phyloP scores from a whole-genome alignment of 352 stramenopile genomes.

The Hyaloperonospora arabidopsidis region DNA sequence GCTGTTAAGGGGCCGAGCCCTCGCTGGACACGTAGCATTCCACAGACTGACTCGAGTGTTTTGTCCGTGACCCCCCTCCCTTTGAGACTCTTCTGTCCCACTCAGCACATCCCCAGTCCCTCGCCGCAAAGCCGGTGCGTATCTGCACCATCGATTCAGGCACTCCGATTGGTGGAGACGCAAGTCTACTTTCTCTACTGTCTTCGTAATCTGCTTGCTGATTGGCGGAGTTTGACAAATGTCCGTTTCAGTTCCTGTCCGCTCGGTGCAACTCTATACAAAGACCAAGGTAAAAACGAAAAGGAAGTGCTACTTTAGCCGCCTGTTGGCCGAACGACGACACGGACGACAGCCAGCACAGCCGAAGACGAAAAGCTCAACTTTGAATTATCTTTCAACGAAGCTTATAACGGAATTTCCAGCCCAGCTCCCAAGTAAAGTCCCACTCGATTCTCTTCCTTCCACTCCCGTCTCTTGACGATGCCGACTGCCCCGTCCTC shows the following conservation, averaged over 20 bases:
- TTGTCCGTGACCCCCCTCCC: slow-evolving; percentile 34
- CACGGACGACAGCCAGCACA: slow-evolving; percentile 7
- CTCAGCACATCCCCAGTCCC: background rate
- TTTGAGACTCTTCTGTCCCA: slow-evolving; percentile 29
- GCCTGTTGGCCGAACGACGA: slow-evolving; percentile 4
- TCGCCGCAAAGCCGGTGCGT: slow-evolving; percentile 13
- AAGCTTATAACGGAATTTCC: slow-evolving; percentile 39
- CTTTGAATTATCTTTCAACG: slow-evolving; percentile 13
- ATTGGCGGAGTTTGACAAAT: slow-evolving; percentile 33
- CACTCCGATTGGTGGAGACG: slow-evolving; percentile 20
- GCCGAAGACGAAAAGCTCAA: slow-evolving; percentile 7
- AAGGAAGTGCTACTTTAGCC: slow-evolving; percentile 22
- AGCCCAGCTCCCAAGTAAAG: slow-evolving; percentile 18
- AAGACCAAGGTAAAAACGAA: slow-evolving; percentile 4
- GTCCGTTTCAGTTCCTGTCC: slow-evolving; percentile 24
- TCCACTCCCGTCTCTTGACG: slow-evolving; percentile 1
- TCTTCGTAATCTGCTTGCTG: slow-evolving; percentile 27
- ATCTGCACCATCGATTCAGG: slow-evolving; percentile 2
- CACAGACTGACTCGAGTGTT: slow-evolving; percentile 22
- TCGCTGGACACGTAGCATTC: slow-evolving; percentile 17
- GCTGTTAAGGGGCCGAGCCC: slow-evolving; percentile 5
- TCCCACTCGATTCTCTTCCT: no score
- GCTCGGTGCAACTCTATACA: slow-evolving; percentile 12
- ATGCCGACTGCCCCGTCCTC: slow-evolving; percentile 43
- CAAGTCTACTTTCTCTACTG: slow-evolving; percentile 19